A percentile compares a stretch with the other conserved stretches of the same genome.
phyloP scores from a whole-genome alignment of 129 eudicot species.

The Kitagawia praeruptora region DNA sequence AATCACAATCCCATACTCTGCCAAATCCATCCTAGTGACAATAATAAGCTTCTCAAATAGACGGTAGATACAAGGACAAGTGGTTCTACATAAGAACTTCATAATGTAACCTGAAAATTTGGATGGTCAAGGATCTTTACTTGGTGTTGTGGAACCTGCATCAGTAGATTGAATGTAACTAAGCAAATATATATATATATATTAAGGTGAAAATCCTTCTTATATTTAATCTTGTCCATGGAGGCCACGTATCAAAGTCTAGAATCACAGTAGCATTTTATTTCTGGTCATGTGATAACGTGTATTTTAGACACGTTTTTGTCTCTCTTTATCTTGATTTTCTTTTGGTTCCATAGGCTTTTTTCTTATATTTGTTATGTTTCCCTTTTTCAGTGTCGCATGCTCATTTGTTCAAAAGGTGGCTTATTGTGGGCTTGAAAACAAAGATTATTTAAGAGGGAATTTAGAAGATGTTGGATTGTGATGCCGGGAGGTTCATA shows the following conservation, averaged over 20 bases:
- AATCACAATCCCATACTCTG: conserved; percentile 46
- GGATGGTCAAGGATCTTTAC: conserved; percentile 82
- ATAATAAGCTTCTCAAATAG: conserved; percentile 1
- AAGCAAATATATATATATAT: not conserved
- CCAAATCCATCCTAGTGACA: conserved; percentile 80
- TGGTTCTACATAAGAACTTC: not conserved
- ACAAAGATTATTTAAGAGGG: too few species aligned
- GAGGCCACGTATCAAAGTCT: conserved; percentile 2
- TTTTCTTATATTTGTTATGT: too few species aligned
- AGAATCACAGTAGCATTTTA: not conserved
- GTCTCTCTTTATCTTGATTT: too few species aligned
- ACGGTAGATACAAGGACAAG: not conserved
- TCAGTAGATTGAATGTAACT: conserved; percentile 12
- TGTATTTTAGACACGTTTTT: too few species aligned
- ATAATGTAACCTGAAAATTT: conserved; percentile 57
- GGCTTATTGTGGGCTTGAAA: too few species aligned
- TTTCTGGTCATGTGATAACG: not conserved
- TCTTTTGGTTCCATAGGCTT: too few species aligned
- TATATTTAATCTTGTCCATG: not conserved
- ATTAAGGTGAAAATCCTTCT: not conserved
- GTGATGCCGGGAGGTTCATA: too few species aligned
- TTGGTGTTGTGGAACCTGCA: conserved; percentile 76
- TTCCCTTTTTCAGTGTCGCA: too few species aligned
- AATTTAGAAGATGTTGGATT: too few species aligned
- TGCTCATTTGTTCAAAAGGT: too few species aligned